Conservation (phyloP, 2,329 filamentous ascomycete species). For the Mycosphaerella sp. region DNA sequence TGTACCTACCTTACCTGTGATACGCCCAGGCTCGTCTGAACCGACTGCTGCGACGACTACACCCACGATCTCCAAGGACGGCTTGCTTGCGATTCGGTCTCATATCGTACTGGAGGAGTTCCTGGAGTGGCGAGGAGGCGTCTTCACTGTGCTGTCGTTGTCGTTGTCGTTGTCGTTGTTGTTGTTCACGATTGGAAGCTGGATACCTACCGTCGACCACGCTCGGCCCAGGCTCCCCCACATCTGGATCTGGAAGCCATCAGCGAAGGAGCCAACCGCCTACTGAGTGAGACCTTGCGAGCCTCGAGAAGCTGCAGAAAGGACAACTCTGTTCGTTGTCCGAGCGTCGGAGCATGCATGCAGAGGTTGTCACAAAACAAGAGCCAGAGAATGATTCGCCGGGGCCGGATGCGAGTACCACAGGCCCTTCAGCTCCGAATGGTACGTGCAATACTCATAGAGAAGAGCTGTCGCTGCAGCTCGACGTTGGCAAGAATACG, state of each 20-base stretch:
- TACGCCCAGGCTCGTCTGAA: neutral
- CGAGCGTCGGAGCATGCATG: conserved; percentile 26
- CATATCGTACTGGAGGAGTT: neutral
- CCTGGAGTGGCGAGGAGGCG: neutral
- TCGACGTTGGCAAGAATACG: neutral
- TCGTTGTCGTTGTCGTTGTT: no score
- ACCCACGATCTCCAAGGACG: neutral
- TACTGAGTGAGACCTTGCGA: neutral
- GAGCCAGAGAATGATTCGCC: conserved; percentile 27
- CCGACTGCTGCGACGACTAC: conserved; percentile 1
- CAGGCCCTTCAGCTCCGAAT: conserved; percentile 14
- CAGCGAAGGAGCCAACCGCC: neutral
- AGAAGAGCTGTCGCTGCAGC: neutral
- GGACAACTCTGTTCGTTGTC: neutral
- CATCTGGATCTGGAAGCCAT: no score
- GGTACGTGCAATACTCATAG: conserved; percentile 11
- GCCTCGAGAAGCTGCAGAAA: conserved; percentile 3
- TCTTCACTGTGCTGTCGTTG: no score
- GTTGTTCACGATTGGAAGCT: neutral
- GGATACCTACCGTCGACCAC: neutral
- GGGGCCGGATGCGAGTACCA: conserved; percentile 15
- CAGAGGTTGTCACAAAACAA: conserved; percentile 21
- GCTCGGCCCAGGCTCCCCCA: no score
- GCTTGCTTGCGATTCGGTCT: neutral
- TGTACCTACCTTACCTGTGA: no score